Evolutionary conservation across 768 basidiomycete genomes (phyloP).

Genomic region (Scleroderma citrinum): DNA sequence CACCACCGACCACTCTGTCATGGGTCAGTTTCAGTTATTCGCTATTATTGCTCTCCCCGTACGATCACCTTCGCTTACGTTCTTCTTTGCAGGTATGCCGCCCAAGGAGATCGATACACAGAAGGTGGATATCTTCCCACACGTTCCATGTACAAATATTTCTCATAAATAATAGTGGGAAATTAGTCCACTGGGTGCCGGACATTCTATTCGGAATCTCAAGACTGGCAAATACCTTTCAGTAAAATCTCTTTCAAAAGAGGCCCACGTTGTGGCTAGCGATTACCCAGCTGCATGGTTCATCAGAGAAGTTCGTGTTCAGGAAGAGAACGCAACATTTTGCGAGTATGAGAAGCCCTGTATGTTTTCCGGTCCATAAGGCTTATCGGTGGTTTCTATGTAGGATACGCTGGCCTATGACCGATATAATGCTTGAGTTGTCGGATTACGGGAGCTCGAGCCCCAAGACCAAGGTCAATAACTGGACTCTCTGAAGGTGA

Average conservation of each 20-base stretch:
- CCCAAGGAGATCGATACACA: conserved; percentile 24
- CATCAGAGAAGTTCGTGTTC: conserved; percentile 17
- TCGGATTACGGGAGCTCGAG: conserved; percentile 18
- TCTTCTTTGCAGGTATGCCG: conserved; percentile 18
- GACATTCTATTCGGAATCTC: conserved; percentile 25
- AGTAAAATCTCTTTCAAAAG: conserved; percentile 20
- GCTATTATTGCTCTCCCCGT: not conserved
- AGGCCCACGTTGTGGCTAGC: conserved; percentile 17
- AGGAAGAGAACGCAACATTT: conserved; percentile 23
- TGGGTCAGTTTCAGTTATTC: conserved; percentile 15
- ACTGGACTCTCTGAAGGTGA: too few relatives aligned
- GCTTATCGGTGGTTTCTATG: too few relatives aligned
- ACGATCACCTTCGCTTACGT: too few relatives aligned
- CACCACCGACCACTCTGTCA: conserved; percentile 15
- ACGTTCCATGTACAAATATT: not conserved
- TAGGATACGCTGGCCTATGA: conserved; percentile 27
- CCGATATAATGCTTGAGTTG: conserved; percentile 22
- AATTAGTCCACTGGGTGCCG: conserved; percentile 23
- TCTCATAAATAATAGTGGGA: conserved; percentile 20
- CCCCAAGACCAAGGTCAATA: conserved; percentile 26
- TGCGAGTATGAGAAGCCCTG: conserved; percentile 16
- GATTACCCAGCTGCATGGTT: conserved; percentile 27
- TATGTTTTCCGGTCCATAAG: too few relatives aligned
- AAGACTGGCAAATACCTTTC: conserved; percentile 28
- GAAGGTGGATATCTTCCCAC: conserved; percentile 12